Conservation (phyloP, 2,329 filamentous ascomycete genomes). For the Lasiodiplodia gonubiensis region DNA sequence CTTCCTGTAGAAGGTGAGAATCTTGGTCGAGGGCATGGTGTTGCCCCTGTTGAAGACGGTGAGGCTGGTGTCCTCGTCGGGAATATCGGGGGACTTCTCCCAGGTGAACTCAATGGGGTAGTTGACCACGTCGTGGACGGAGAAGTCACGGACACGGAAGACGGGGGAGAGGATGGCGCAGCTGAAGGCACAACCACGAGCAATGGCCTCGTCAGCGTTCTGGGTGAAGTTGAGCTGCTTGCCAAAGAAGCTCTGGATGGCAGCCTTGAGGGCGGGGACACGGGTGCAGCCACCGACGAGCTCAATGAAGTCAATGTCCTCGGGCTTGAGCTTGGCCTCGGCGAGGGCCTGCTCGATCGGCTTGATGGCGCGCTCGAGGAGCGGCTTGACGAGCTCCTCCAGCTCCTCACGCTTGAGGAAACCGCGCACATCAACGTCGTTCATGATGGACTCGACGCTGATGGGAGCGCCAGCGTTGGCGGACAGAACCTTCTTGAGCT, state of each 20-base stretch:
- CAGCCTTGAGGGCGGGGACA: conserved; percentile 90
- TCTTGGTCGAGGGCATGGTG: conserved; percentile 97
- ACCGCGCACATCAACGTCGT: conserved; percentile 87
- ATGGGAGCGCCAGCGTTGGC: conserved; percentile 91
- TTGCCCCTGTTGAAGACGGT: conserved; percentile 98
- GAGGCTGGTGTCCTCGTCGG: conserved; percentile 95
- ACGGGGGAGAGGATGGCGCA: conserved; percentile 96
- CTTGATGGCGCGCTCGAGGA: conserved; percentile 72
- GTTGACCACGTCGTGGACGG: conserved; percentile 94
- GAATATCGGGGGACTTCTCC: conserved; percentile 98
- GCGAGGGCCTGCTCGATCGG: conserved; percentile 90
- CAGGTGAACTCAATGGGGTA: conserved; percentile 99
- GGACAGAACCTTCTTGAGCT: conserved; percentile 97
- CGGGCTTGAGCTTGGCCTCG: conserved; percentile 87
- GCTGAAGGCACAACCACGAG: conserved; percentile 94
- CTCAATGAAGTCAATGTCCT: conserved; percentile 93
- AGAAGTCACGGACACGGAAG: conserved; percentile 98
- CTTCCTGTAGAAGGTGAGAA: conserved; percentile 98
- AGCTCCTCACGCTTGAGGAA: conserved; percentile 95
- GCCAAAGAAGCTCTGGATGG: conserved; percentile 87
- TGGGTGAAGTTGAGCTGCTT: conserved; percentile 94
- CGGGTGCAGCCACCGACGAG: conserved; percentile 94
- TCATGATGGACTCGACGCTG: conserved; percentile 98
- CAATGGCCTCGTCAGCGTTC: conserved; percentile 97
- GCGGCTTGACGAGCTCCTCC: conserved; percentile 85